phyloP scores from a whole-genome alignment of 148 eudicot genomes.

The Selenicereus undatus region DNA sequence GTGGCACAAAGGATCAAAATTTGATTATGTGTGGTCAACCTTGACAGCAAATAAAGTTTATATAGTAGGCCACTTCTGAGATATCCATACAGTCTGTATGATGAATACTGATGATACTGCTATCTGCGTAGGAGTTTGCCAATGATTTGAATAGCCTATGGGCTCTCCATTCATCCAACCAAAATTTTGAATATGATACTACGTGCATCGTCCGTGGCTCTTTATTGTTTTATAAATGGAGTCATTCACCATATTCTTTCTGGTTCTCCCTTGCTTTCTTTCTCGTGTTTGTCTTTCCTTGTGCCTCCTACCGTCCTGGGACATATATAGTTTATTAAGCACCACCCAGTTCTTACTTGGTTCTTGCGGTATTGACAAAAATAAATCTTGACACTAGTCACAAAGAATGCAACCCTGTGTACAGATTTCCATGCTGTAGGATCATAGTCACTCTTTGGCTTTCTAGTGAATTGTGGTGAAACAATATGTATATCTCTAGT shows the following conservation, averaged over 20 bases:
- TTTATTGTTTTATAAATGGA: background rate
- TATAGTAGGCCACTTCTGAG: background rate
- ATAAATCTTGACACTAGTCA: background rate
- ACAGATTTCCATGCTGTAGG: background rate
- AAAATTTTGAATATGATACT: background rate
- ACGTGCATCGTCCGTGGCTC: background rate
- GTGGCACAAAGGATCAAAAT: background rate
- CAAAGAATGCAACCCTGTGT: background rate
- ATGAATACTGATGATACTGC: background rate
- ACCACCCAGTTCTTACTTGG: background rate
- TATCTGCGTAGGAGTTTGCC: background rate
- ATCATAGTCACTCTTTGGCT: background rate
- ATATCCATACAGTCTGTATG: background rate
- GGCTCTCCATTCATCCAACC: background rate
- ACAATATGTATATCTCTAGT: background rate
- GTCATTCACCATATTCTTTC: background rate
- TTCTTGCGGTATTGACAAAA: background rate
- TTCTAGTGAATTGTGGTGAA: background rate
- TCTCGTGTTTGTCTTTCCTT: background rate
- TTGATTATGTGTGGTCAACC: background rate
- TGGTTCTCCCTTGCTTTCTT: background rate
- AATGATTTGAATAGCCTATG: background rate
- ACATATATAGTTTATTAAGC: background rate
- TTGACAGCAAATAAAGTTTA: background rate
- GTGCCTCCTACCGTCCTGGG: background rate